Evolutionary conservation across 805 yeast species (phyloP).

Genomic region (Cyberlindnera mrakii): DNA sequence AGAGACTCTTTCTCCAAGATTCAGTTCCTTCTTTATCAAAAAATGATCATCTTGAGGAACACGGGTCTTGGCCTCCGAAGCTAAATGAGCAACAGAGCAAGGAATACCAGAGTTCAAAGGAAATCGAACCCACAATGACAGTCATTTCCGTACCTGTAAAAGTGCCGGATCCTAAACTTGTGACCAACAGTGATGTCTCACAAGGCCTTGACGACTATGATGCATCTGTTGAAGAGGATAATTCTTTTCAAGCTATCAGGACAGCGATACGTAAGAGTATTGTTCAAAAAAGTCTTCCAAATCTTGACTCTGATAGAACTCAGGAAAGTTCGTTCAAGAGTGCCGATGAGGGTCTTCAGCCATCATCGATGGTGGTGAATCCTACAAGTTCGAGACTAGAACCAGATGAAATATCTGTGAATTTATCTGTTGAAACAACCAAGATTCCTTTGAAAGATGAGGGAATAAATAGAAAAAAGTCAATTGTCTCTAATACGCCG

Average conservation of each 20-base stretch:
- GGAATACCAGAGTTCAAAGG: too few species aligned
- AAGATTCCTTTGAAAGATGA: slow-evolving; percentile 19
- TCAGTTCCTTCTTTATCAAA: too few species aligned
- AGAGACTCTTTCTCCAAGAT: too few species aligned
- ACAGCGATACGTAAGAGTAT: slow-evolving; percentile 40
- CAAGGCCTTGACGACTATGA: slow-evolving; percentile 8
- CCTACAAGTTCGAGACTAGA: slow-evolving; percentile 10
- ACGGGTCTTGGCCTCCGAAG: too few species aligned
- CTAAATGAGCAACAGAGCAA: too few species aligned
- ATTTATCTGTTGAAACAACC: slow-evolving; percentile 12
- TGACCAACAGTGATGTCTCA: too few species aligned
- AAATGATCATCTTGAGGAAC: too few species aligned
- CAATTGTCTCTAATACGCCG: slow-evolving; percentile 11
- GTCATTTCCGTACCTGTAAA: too few species aligned
- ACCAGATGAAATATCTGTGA: slow-evolving; percentile 1
- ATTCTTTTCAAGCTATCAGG: slow-evolving; percentile 42
- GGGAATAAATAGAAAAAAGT: not conserved
- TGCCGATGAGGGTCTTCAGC: slow-evolving; percentile 15
- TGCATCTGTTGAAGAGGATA: slow-evolving; percentile 28
- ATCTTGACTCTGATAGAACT: slow-evolving; percentile 6
- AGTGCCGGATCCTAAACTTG: too few species aligned
- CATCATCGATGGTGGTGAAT: slow-evolving; percentile 12
- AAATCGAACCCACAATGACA: too few species aligned
- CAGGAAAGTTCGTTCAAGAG: slow-evolving; percentile 19
- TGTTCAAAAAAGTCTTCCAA: slow-evolving; percentile 26